Evolutionary conservation across 2,329 filamentous ascomycete species (phyloP).

Genomic region (Gliomastix tumulicola): DNA sequence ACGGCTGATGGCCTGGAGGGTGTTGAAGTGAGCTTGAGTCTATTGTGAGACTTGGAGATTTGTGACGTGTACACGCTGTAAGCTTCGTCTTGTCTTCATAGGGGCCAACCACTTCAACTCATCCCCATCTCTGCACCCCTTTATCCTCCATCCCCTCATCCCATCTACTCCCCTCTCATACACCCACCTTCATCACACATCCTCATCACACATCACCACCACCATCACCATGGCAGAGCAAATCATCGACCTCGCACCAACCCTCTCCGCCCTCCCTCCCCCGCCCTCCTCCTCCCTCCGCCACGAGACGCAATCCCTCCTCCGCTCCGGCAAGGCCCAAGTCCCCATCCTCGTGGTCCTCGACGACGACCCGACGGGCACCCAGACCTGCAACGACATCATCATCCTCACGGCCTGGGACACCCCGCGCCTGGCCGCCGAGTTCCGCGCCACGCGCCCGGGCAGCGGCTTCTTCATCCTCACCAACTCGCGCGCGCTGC

Average conservation of each 20-base stretch:
- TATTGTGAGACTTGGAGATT: too few species aligned
- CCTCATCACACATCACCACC: neutral
- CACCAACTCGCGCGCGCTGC: slow-evolving; percentile 51
- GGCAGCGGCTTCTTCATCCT: slow-evolving; percentile 51
- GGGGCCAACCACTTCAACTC: too few species aligned
- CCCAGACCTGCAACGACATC: slow-evolving; percentile 53
- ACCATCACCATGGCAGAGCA: neutral
- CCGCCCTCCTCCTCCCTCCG: neutral
- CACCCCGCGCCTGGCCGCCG: slow-evolving; percentile 28
- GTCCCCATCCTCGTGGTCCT: slow-evolving; percentile 29
- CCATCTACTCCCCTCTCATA: too few species aligned
- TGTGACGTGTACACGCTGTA: too few species aligned
- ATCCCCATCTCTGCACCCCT: too few species aligned
- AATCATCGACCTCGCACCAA: neutral
- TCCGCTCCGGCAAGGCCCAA: neutral
- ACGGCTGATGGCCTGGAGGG: too few species aligned
- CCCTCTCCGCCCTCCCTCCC: slow-evolving; percentile 1
- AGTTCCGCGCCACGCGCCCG: slow-evolving; percentile 28
- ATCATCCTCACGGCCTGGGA: slow-evolving; percentile 49
- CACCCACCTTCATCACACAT: neutral
- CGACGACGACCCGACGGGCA: slow-evolving; percentile 54
- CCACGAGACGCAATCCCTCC: neutral
- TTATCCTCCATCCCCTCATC: too few species aligned
- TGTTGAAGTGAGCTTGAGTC: too few species aligned
- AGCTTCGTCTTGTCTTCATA: too few species aligned